These are phyloP conservation scores for Arthrinium puccinioides DNA, from an alignment of 2,329 filamentous ascomycete species.

Conservation along the genomic window DNA sequence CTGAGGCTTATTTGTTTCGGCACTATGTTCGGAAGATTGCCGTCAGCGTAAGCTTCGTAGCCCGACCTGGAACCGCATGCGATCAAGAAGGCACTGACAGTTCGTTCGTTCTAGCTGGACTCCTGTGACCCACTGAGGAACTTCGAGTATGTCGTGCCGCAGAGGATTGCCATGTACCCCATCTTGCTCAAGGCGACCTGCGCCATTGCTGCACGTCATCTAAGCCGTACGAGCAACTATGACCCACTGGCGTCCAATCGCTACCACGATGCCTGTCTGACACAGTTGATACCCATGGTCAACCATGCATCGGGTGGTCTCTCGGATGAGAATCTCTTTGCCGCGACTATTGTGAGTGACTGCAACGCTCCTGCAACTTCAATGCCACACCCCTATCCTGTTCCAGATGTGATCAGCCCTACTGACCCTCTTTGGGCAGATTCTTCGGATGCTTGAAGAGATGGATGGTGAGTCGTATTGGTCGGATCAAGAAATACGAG, in stretches of 20 bases:
- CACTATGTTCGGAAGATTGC: slow-evolving; percentile 28
- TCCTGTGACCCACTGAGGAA: slow-evolving; percentile 29
- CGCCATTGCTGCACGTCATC: slow-evolving; percentile 46
- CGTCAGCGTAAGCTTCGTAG: slow-evolving; percentile 26
- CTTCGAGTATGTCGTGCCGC: slow-evolving; percentile 47
- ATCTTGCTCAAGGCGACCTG: slow-evolving; percentile 50
- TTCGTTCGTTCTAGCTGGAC: slow-evolving; percentile 16
- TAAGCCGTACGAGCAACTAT: slow-evolving; percentile 39
- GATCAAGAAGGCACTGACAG: slow-evolving; percentile 7
- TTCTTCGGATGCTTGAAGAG: slow-evolving; percentile 45
- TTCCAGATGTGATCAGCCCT: too few relatives aligned
- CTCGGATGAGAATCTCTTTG: slow-evolving; percentile 44
- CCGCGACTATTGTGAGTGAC: slow-evolving; percentile 30
- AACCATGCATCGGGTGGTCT: slow-evolving; percentile 26
- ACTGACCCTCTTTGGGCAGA: slow-evolving; percentile 17
- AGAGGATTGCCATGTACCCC: slow-evolving; percentile 40
- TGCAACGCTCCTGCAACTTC: too few relatives aligned
- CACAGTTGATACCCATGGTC: slow-evolving; percentile 39
- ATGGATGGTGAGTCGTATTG: slow-evolving; percentile 22
- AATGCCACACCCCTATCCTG: too few relatives aligned
- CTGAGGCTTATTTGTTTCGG: slow-evolving; percentile 25
- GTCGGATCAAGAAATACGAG: neutral
- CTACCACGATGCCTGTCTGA: slow-evolving; percentile 48
- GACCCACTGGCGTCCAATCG: slow-evolving; percentile 41
- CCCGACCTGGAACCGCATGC: neutral